phyloP scores from a whole-genome alignment of 2,329 filamentous ascomycete genomes.

The Cladophialophora yegresii region DNA sequence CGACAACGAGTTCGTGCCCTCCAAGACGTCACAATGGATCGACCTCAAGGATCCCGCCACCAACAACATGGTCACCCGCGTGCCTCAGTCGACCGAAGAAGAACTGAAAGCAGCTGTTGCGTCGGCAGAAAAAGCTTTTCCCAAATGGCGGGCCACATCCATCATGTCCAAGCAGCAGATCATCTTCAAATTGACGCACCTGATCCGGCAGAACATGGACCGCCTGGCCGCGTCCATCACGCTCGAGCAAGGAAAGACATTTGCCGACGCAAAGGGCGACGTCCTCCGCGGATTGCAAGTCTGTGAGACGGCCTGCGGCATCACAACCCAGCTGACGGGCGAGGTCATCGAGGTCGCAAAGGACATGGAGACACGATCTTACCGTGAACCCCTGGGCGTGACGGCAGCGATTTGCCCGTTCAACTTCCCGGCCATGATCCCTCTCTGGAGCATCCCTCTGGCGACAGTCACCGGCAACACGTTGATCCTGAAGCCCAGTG shows the following conservation, averaged over 20 bases:
- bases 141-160: conserved; percentile 61
- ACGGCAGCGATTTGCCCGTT: conserved; percentile 68
- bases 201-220: conserved; percentile 68
- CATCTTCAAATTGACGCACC: conserved; percentile 65
- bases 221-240: conserved; percentile 66
- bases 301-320: conserved; percentile 67
- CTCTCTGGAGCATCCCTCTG: conserved; percentile 66
- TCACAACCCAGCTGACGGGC: conserved; percentile 65
- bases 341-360: conserved; percentile 70
- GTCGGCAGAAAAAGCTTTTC: conserved; percentile 65
- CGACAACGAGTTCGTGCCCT: conserved; percentile 63
- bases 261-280: conserved; percentile 67
- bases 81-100: conserved; percentile 65
- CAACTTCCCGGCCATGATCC: conserved; percentile 73
- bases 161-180: conserved; percentile 64
- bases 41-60: conserved; percentile 66
- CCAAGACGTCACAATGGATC: conserved; percentile 63
- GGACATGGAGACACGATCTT: conserved; percentile 69
- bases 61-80: conserved; percentile 66
- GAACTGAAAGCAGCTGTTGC: conserved; percentile 64
- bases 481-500: conserved; percentile 65
- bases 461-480: conserved; percentile 67
- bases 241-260: conserved; percentile 68
- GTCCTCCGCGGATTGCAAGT: conserved; percentile 67
- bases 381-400: conserved; percentile 65